These are phyloP conservation scores for Populus simonii DNA, from an alignment of 345 rosid genomes.

Conservation along the genomic window DNA sequence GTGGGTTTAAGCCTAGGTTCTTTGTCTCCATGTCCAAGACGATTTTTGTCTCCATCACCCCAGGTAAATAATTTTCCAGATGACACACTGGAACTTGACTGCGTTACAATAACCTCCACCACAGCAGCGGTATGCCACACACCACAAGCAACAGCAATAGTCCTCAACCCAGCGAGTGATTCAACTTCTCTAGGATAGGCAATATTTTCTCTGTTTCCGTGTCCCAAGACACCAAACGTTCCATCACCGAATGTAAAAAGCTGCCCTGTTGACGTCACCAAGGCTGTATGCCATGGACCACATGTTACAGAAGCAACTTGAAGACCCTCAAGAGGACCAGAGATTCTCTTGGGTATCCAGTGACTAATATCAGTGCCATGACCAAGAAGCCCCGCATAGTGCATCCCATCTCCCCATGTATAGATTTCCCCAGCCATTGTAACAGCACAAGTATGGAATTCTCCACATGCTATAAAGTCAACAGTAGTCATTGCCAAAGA, in stretches of 20 bases:
- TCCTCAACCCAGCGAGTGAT: constrained; percentile 79
- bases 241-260: constrained; percentile 98
- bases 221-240: constrained; percentile 92
- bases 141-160: constrained; percentile 83
- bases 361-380: constrained; percentile 84
- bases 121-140: constrained; percentile 99
- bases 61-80: constrained; percentile 94
- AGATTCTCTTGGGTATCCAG: constrained; percentile 96
- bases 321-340: constrained; percentile 92
- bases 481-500: constrained; percentile 58
- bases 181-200: constrained; percentile 79
- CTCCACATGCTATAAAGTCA: constrained; percentile 91
- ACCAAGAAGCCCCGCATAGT: constrained; percentile 92
- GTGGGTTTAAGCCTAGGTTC: constrained; percentile 87
- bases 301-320: constrained; percentile 80
- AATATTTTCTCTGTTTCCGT: constrained; percentile 70
- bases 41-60: constrained; percentile 96
- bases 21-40: constrained; percentile 97
- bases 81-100: constrained; percentile 63
- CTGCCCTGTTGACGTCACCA: constrained; percentile 77
- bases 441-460: constrained; percentile 92
- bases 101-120: constrained; percentile 85
- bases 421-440: constrained; percentile 87
- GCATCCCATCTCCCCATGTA: constrained; percentile 97
- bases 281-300: constrained; percentile 98